Base-by-base conservation (phyloP, 164 flowering plant species). In the Chimonanthus salicifolius region DNA sequence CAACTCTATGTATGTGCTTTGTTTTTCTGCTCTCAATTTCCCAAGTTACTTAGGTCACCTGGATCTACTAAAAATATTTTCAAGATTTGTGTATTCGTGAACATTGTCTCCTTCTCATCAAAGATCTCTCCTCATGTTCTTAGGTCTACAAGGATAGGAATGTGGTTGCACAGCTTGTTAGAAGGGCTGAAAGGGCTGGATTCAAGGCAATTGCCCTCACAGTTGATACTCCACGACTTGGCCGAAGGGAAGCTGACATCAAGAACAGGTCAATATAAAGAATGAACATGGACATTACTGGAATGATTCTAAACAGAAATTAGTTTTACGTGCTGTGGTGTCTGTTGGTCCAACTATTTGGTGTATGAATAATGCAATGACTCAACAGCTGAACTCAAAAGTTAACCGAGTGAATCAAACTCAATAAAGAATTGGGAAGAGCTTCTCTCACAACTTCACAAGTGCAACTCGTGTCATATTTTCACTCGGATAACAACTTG, bases 61-160 rank as follows among this genome's bases (percentile, higher is more conserved):
- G 9, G 68, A 8, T 43, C 48, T 10, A 21, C 5, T 7, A 43
- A 62, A 10, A 5, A n/a, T 10, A 13, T 6, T 62, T 13, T 0
- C 16, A n/a, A 9, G 7, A 47, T 3, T 7, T 3, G 48, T 16
- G 2, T 68, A 5, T 48, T n/a, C 8, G 15, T 62, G 43, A 58
- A 62, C 51, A 16, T 58, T 4, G 63, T 49, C 7, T 68, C n/a
- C 58, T 6, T 63, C 44, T 11, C 47, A 16, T 74, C 15, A 15
- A 33, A 45, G 45, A 62, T 47, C 15, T 5, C 50, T 63, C 66
- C 21, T 1, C 16, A 33, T 4, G 10, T 47, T 20, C 16, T 65
- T 58, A 94, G 98, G 97, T 94, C 16, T 80, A 80, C 83, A 90
- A 86, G 74, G 88, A 91, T 80, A 87, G 98, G 70, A 84, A 88